These are phyloP conservation scores for Aspergillus incahuasiensis DNA, from an alignment of 495 filamentous ascomycete species.

Conservation along the genomic window DNA sequence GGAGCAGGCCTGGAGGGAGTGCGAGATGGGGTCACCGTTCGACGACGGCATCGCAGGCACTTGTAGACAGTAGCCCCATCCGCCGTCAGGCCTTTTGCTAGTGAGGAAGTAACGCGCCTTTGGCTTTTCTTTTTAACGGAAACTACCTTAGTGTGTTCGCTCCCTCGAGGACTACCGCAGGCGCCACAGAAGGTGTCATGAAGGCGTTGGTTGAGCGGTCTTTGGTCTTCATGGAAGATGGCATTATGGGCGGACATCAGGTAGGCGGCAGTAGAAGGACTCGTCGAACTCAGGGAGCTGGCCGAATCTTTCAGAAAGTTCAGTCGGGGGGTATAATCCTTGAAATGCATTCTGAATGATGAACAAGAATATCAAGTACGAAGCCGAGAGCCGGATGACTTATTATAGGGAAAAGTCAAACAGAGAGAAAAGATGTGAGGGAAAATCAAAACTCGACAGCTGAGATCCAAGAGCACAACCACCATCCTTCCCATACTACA, in stretches of 20 bases:
- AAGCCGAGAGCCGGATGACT: neutral
- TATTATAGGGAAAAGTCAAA: neutral
- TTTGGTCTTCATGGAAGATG: conserved; percentile 36
- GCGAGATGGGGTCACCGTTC: conserved; percentile 24
- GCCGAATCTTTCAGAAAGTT: conserved; percentile 46
- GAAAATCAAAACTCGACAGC: neutral
- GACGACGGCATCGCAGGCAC: conserved; percentile 36
- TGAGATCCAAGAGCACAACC: conserved; percentile 4
- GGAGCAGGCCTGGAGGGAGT: conserved; percentile 1
- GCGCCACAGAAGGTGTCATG: conserved; percentile 43
- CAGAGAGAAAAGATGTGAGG: neutral
- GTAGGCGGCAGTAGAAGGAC: conserved; percentile 47
- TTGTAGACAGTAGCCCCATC: conserved; percentile 33
- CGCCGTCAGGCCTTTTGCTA: conserved; percentile 7
- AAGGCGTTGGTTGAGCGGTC: conserved; percentile 33
- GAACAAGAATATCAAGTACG: neutral
- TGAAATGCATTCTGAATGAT: conserved; percentile 26
- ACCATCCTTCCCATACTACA: neutral
- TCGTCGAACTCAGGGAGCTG: conserved; percentile 30
- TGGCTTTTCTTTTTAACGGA: conserved; percentile 26
- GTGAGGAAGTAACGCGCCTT: conserved; percentile 5
- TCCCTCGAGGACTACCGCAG: conserved; percentile 47
- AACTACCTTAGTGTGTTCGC: conserved; percentile 36
- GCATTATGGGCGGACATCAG: conserved; percentile 41
- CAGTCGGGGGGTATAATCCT: conserved; percentile 31